Percentiles rank a stretch among this genome's conserved stretches.
Evolutionary conservation across 495 filamentous ascomycete species (phyloP).

Genomic region (Aeminium ludgeri): DNA sequence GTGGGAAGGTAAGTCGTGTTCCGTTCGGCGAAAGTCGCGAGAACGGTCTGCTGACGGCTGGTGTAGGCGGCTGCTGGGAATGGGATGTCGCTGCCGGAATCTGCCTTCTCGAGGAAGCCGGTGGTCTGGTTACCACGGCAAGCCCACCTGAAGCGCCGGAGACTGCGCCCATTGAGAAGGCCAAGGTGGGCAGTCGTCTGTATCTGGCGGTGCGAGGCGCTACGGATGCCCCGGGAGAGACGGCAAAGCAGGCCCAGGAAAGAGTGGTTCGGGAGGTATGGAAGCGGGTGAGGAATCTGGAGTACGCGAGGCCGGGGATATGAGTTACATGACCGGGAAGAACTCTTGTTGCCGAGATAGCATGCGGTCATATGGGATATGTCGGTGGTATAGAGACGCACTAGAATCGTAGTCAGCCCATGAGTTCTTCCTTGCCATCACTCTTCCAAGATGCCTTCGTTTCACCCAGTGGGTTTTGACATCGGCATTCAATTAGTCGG

Average conservation of each 20-base stretch:
- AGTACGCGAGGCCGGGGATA: constrained; percentile 42
- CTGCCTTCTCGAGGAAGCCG: constrained; percentile 40
- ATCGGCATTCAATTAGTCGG: too few relatives aligned
- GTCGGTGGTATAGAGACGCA: too few relatives aligned
- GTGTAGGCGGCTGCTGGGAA: constrained; percentile 7
- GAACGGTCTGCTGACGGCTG: background rate
- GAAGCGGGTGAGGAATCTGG: constrained; percentile 41
- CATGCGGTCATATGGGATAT: too few relatives aligned
- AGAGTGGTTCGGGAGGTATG: constrained; percentile 51
- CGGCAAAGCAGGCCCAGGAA: constrained; percentile 45
- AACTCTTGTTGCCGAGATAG: too few relatives aligned
- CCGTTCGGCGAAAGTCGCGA: background rate
- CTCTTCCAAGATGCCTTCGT: too few relatives aligned
- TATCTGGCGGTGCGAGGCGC: constrained; percentile 53
- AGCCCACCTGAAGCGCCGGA: constrained; percentile 41
- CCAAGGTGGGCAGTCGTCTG: constrained; percentile 41
- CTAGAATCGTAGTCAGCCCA: too few relatives aligned
- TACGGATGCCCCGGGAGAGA: constrained; percentile 40
- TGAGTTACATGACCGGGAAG: too few relatives aligned
- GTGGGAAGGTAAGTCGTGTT: constrained; percentile 38
- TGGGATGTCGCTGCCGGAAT: constrained; percentile 39
- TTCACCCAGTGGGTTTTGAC: too few relatives aligned
- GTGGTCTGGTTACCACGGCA: constrained; percentile 48
- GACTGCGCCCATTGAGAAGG: constrained; percentile 39
- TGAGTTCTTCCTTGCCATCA: too few relatives aligned